Base-by-base conservation (phyloP, 2,329 filamentous ascomycete genomes). In the Juglanconis sp. region DNA sequence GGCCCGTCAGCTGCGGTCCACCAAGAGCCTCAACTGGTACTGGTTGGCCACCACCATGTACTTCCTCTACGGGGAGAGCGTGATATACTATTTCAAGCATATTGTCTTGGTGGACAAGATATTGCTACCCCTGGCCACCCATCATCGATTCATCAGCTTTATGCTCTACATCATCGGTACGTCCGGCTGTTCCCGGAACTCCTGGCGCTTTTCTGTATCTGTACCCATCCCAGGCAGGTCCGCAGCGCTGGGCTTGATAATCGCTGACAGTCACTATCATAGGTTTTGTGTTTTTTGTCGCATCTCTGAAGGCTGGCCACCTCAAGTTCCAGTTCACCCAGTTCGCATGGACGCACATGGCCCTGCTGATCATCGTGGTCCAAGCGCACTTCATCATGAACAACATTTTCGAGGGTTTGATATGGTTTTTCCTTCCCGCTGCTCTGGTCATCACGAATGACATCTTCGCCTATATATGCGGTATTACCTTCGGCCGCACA, bases 61-160 rank as follows among this genome's bases (percentile, higher is more conserved):
- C 81, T 99, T 96, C 69, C 82, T 99, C 54, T 99, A 99, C 73
- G 95, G 95, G 71, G 95, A 99, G 78, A 97, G 92, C 70, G 94
- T 99, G 71, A 96, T 99, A 71, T 99, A 99, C 80, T 99, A 99
- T 78, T 99, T 99, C 79, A 99, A 99, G 83, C 95, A 99, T 73
- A 94, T 99, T 67, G 87, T 99, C 48, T 80, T 99, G 61, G 93
- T 99, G 50, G 95, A 99, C 77, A 91, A 90, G 75, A 90, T 98
- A 50, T 81, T 99, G 63, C 81, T 97, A 60, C 95, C 95, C 8
- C 87, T 99, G 72, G 93, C 95, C 57, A 98, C 94, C 15, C 95
- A 99, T 78, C 95, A 99, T 74, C 86, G 95, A 67, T 99, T 99
- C 81, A 97, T 99, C 74, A 96, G 93, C 80, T 98, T 99, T 72